Conservation (phyloP, 1,284 basidiomycete genomes). For the Irpex rosettiformis region DNA sequence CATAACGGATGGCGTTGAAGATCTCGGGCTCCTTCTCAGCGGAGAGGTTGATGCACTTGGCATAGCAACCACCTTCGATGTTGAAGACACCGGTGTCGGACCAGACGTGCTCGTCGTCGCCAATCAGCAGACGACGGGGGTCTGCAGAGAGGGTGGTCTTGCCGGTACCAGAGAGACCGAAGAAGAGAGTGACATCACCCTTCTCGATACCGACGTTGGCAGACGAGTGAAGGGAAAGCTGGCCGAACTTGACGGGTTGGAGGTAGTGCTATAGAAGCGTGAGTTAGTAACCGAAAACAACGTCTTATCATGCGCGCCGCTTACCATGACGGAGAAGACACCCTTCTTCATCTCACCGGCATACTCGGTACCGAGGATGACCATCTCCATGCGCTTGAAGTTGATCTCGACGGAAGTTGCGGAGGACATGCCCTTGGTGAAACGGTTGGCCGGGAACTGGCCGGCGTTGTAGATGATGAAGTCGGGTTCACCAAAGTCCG, state of each 20-base stretch:
- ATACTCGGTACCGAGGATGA: slow-evolving; percentile 99
- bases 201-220: slow-evolving; percentile 92
- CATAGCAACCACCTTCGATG: slow-evolving; percentile 99
- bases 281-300: slow-evolving; percentile 14
- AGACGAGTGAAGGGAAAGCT: slow-evolving; percentile 98
- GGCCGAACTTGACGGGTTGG: slow-evolving; percentile 98
- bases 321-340: slow-evolving; percentile 97
- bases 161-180: slow-evolving; percentile 97
- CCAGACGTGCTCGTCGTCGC: slow-evolving; percentile 99
- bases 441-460: slow-evolving; percentile 99
- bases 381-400: slow-evolving; percentile 99
- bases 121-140: slow-evolving; percentile 87
- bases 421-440: slow-evolving; percentile 99
- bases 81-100: slow-evolving; percentile 98
- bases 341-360: slow-evolving; percentile 99
- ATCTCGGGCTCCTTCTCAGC: slow-evolving; percentile 98
- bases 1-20: slow-evolving; percentile 92
- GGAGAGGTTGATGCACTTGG: slow-evolving; percentile 97
- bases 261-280: slow-evolving; percentile 77
- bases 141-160: slow-evolving; percentile 98
- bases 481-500: slow-evolving; percentile 96
- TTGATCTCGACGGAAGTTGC: slow-evolving; percentile 99
- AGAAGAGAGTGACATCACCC: slow-evolving; percentile 97
- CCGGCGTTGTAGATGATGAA: slow-evolving; percentile 99
- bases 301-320: slow-evolving; percentile 18